A percentile compares a stretch with the other conserved stretches of the same genome.
Evolutionary conservation across 2,329 filamentous ascomycete species (phyloP).

Genomic region (Helotiales sp.): DNA sequence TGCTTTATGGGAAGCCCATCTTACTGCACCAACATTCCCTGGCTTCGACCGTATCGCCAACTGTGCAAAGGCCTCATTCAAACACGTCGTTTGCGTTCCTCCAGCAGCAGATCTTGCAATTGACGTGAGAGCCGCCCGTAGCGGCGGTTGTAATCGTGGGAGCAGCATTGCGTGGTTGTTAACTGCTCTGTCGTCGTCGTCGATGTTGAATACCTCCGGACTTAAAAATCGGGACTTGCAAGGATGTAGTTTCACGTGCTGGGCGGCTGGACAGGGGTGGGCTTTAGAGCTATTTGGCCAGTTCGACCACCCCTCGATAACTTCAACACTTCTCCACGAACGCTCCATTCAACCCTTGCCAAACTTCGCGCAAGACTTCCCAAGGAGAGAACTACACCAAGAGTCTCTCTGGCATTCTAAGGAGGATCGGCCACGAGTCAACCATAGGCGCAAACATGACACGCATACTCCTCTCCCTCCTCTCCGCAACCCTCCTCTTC

Average conservation of each 20-base stretch:
- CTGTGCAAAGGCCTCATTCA: constrained; percentile 41
- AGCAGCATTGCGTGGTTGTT: constrained; percentile 47
- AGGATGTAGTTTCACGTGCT: constrained; percentile 8
- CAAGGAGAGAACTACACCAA: not conserved
- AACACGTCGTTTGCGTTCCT: constrained; percentile 27
- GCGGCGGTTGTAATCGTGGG: constrained; percentile 51
- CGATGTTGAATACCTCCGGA: constrained; percentile 11
- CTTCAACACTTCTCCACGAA: not conserved
- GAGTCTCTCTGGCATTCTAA: not conserved
- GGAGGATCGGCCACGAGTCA: not conserved
- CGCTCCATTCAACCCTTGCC: not conserved
- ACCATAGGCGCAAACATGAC: constrained; percentile 34
- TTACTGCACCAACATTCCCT: constrained; percentile 23
- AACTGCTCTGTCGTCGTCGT: constrained; percentile 29
- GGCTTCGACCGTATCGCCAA: constrained; percentile 30
- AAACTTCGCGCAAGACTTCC: not conserved
- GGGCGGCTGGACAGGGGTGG: constrained; percentile 2
- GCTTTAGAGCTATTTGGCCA: constrained; percentile 18
- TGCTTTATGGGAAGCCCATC: constrained; percentile 53
- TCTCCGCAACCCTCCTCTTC: constrained; percentile 60
- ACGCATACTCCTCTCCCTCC: constrained; percentile 42
- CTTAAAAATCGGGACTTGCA: constrained; percentile 13
- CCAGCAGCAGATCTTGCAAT: constrained; percentile 32
- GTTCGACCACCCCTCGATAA: constrained; percentile 1
- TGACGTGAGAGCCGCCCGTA: constrained; percentile 47